Base-by-base conservation (phyloP, 1,139 yeast species). In the Scheffersomyces titani region DNA sequence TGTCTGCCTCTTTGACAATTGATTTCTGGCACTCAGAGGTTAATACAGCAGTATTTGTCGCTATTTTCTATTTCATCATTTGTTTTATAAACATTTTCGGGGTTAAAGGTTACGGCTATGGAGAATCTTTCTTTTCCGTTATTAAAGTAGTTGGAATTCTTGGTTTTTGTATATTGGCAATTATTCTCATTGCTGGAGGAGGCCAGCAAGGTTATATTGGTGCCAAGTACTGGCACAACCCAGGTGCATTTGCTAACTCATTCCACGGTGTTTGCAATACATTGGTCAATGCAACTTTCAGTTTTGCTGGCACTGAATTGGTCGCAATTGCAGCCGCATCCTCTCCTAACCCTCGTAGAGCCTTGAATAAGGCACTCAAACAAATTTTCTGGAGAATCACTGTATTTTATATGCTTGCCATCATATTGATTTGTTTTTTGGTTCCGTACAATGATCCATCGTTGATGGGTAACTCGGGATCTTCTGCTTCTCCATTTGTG, bases 271-370 rank as follows among this genome's bases (percentile, higher is more conserved):
- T 66, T 22, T 60, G 62, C 18, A 60, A 62, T 18, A 68, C 68
- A 9, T 62, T 67, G 57, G 65, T 68, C 49, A 61, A 66, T 21
- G 70, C 71, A 45, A 66, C 70, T 1, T 68, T 66, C 58, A 62
- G 68, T 44, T 65, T 67, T 55, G 70, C 70, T 5, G 71, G 71
- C 7, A 67, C 70, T 3, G 71, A 68, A 51, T 60, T 68, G 56
- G 70, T 68, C 24, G 67, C 68, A 50, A 66, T 69, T n/a, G 69
- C 70, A 7, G 70, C 70, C 9, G 71, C 65, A 46, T 59, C 67
- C 9, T 59, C 66, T 40, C 59, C 61, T 11, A 64, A 66, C 53
- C 70, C 70, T 1, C 59, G 70, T 19, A 56, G 63, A n/a, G 66
- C 69, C 5, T 59, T 68, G 52, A 69, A 64, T 40, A 63, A 58